Base-by-base conservation (phyloP, 345 rosid genomes). In the Arabis hirsuta region DNA sequence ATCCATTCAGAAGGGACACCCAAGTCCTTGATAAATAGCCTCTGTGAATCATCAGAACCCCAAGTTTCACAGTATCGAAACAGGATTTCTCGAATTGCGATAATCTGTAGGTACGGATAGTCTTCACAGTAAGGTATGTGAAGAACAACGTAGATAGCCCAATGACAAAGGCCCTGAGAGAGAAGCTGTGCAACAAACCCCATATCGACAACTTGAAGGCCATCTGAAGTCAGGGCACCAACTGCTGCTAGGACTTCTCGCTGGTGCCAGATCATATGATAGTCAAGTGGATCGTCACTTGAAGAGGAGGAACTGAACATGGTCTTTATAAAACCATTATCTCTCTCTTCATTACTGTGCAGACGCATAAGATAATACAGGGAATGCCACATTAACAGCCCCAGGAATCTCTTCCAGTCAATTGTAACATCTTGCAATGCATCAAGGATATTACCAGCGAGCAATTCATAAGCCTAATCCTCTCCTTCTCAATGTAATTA, bases 241-340 rank as follows among this genome's bases (percentile, higher is more conserved):
- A 81, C 86, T 62, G 97, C 93, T 83, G 86, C 86, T 75, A 95
- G 68, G 55, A 88, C 82, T 47, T 81, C 91, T 61, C 96, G 82
- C 67, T 91, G 87, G 86, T 91, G 96, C 97, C 96, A 95, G 75
- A 90, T 90, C 99, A 95, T 95, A 82, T 91, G 99, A 81, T 86
- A 83, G 85, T 95, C 99, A 62, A 95, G 97, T 58, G 97, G 96
- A 84, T 95, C 96, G 68, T 87, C 59, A 47, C 96, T 91, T 53
- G 97, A 95, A 69, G 96, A 87, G 74, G 80, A 84, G 77, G 90
- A 83, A 81, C 96, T 95, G 69, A 91, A 83, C 99, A 91, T 94
- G 31, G 84, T 84, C 83, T 90, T 91, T 74, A 87, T 59, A 61
- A 78, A 82, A 69, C 82, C 76, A 80, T 80, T 61, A 65, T 87